Percentiles rank a stretch among this genome's conserved stretches.
These are phyloP conservation scores for Rhododendron simsii DNA, from an alignment of 148 eudicot species.

Conservation along the genomic window DNA sequence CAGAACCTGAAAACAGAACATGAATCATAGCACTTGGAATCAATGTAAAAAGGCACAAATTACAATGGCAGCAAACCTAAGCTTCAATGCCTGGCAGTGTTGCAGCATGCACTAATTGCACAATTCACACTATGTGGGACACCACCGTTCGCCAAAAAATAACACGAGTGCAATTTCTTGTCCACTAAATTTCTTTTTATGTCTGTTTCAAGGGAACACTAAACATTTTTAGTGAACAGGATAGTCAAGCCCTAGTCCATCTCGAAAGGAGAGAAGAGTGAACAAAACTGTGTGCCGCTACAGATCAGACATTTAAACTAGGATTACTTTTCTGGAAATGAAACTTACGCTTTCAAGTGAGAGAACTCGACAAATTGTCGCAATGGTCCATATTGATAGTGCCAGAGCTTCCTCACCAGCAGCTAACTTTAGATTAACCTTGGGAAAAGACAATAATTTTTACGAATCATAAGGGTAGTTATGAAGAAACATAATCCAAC, in stretches of 20 bases:
- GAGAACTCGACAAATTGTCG: constrained; percentile 83
- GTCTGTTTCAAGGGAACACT: background rate
- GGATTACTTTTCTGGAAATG: background rate
- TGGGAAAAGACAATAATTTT: constrained; percentile 10
- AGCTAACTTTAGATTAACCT: constrained; percentile 76
- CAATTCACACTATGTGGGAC: background rate
- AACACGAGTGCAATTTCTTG: background rate
- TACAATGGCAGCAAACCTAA: background rate
- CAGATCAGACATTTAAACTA: background rate
- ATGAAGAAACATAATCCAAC: constrained; percentile 1
- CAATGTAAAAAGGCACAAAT: constrained; percentile 1
- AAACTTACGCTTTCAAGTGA: constrained; percentile 82
- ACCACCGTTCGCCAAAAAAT: background rate
- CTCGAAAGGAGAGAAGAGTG: background rate
- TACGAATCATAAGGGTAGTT: background rate
- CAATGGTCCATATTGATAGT: constrained; percentile 84
- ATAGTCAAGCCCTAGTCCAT: background rate
- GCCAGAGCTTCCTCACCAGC: constrained; percentile 90
- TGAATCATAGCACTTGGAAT: background rate
- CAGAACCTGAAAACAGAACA: constrained; percentile 49
- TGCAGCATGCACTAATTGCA: background rate
- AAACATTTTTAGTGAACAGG: background rate
- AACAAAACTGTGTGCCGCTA: background rate
- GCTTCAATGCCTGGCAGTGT: background rate
- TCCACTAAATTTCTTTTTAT: background rate